phyloP scores from a whole-genome alignment of 2,329 filamentous ascomycete species.

The Neurospora crassa region DNA sequence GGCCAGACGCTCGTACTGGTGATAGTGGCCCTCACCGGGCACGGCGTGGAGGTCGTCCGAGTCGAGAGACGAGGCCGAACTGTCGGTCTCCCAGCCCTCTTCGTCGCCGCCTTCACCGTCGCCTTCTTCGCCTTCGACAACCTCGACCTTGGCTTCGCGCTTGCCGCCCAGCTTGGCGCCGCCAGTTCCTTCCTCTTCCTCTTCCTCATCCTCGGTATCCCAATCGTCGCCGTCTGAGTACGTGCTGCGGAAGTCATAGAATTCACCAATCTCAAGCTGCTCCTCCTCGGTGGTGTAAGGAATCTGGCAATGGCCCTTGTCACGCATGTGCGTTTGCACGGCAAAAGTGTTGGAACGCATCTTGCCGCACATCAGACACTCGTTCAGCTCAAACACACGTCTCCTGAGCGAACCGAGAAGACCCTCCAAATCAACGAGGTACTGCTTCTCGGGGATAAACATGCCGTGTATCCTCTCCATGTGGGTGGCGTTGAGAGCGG shows the following conservation, averaged over 20 bases:
- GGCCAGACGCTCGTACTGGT: constrained; percentile 62
- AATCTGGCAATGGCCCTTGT: constrained; percentile 95
- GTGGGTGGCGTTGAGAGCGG: constrained; percentile 70
- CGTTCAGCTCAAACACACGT: constrained; percentile 69
- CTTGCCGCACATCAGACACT: constrained; percentile 86
- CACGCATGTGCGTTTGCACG: constrained; percentile 93
- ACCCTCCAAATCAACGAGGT: constrained; percentile 72
- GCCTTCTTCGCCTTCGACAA: constrained; percentile 38
- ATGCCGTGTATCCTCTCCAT: constrained; percentile 93
- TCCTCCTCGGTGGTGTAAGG: constrained; percentile 82
- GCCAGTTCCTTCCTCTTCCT: constrained; percentile 37
- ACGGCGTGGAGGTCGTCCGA: constrained; percentile 76
- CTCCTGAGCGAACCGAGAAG: constrained; percentile 68
- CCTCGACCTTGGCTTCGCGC: constrained; percentile 42
- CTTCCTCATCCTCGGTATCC: constrained; percentile 44
- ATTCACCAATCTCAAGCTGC: constrained; percentile 89
- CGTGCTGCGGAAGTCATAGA: constrained; percentile 92
- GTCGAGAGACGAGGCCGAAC: constrained; percentile 77
- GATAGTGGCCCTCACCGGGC: constrained; percentile 61
- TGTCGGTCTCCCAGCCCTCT: constrained; percentile 94
- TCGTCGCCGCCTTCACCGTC: constrained; percentile 47
- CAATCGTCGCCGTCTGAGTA: constrained; percentile 75
- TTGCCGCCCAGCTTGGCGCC: constrained; percentile 63
- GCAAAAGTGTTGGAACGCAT: constrained; percentile 67
- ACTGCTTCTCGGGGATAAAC: constrained; percentile 87